Conservation (phyloP, 164 flowering plant genomes). For the Malania oleifera region DNA sequence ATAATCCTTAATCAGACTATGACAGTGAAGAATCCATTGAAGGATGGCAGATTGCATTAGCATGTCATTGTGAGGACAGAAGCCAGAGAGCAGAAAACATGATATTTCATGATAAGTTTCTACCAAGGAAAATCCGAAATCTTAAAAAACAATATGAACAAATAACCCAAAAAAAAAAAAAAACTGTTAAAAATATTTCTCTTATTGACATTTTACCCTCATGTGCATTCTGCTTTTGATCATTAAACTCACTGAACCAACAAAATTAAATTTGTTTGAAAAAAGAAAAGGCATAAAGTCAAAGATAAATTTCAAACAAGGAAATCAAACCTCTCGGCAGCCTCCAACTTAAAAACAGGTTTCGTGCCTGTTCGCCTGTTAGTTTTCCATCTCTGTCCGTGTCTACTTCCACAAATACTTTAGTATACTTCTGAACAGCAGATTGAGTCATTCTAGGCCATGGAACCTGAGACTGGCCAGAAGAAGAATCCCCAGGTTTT, state of each 20-base stretch:
- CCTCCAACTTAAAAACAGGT: slow-evolving; percentile 7
- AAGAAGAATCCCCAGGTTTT: background rate
- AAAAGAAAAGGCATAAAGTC: background rate
- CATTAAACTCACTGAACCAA: no score
- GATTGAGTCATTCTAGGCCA: background rate
- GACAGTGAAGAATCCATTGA: no score
- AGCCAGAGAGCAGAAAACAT: no score
- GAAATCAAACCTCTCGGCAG: slow-evolving; percentile 7
- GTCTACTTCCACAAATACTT: slow-evolving; percentile 5
- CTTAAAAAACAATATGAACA: background rate
- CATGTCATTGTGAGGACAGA: no score
- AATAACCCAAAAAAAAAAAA: no score
- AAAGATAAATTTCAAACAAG: background rate
- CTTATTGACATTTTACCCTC: no score
- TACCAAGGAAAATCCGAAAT: background rate
- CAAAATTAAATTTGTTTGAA: no score
- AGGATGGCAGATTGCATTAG: no score
- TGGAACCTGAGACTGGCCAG: background rate
- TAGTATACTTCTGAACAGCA: slow-evolving; percentile 4
- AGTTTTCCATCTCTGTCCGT: slow-evolving; percentile 4
- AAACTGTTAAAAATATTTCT: no score
- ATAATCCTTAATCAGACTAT: no score
- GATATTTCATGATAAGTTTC: no score
- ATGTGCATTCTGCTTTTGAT: background rate
- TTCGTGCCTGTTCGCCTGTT: slow-evolving; percentile 2